phyloP scores from a whole-genome alignment of 257 asterid species.

The Linderniella brevidens region DNA sequence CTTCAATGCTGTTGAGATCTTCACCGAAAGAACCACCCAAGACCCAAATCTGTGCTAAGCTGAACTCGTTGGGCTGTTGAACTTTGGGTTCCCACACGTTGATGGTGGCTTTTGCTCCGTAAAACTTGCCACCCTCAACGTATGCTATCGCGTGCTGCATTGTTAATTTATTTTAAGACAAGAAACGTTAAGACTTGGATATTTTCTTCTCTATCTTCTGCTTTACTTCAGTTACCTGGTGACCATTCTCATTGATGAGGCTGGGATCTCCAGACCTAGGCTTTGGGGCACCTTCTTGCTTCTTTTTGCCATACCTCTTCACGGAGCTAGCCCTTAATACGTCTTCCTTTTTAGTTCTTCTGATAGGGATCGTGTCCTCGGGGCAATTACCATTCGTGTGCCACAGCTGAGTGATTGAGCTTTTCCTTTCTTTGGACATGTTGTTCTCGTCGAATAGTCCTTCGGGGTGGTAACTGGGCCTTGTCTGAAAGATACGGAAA shows the following conservation, averaged over 20 bases:
- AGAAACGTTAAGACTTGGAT: no score
- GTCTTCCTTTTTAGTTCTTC: conserved; percentile 41
- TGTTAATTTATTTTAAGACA: background rate
- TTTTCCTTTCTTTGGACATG: conserved; percentile 19
- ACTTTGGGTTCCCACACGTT: conserved; percentile 50
- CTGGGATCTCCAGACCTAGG: conserved; percentile 44
- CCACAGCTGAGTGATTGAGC: conserved; percentile 35
- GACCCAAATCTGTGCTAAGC: conserved; percentile 2
- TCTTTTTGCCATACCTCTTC: conserved; percentile 38
- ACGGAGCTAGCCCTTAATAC: conserved; percentile 42
- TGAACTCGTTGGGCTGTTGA: conserved; percentile 12
- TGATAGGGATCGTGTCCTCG: conserved; percentile 33
- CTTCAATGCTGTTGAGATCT: conserved; percentile 18
- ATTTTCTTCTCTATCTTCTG: no score
- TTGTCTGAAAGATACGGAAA: conserved; percentile 14
- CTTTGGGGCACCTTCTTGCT: conserved; percentile 25
- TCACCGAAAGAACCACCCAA: background rate
- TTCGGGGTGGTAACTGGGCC: conserved; percentile 46
- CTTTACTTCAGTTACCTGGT: conserved; percentile 49
- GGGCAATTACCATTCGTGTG: conserved; percentile 44
- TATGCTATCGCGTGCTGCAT: conserved; percentile 49
- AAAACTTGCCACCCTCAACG: conserved; percentile 41
- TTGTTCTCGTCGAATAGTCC: conserved; percentile 30
- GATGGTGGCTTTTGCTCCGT: conserved; percentile 45
- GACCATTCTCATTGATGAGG: conserved; percentile 38